Percentiles rank a stretch among this genome's conserved stretches.
These are phyloP conservation scores for Tricholomella constricta DNA, from an alignment of 768 basidiomycete species.

Conservation along the genomic window DNA sequence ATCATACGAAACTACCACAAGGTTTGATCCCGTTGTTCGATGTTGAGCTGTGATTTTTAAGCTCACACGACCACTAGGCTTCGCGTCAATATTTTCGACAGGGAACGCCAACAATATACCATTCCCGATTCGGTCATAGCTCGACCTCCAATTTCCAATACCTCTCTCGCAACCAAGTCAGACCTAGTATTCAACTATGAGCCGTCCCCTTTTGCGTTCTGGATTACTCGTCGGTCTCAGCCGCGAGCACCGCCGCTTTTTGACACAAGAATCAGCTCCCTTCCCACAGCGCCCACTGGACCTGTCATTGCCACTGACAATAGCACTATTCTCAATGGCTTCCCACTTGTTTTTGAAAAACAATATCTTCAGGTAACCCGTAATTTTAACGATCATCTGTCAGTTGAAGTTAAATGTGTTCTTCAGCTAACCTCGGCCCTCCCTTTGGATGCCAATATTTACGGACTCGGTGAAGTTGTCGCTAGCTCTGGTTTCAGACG, in stretches of 20 bases:
- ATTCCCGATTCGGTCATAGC: conserved; percentile 53
- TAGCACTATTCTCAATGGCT: conserved; percentile 59
- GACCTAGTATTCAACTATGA: conserved; percentile 75
- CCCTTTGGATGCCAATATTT: conserved; percentile 69
- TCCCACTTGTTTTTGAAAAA: conserved; percentile 77
- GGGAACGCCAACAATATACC: conserved; percentile 61
- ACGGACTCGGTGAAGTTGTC: conserved; percentile 76
- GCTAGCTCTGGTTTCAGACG: conserved; percentile 70
- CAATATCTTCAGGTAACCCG: conserved; percentile 67
- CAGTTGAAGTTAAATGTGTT: not conserved
- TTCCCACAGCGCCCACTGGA: conserved; percentile 62
- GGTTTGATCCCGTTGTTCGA: conserved; percentile 32
- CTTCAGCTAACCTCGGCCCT: conserved; percentile 62
- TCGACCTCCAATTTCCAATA: conserved; percentile 38
- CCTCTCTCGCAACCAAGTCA: conserved; percentile 40
- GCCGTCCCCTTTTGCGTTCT: conserved; percentile 70
- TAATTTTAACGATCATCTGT: not conserved
- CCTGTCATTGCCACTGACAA: conserved; percentile 53
- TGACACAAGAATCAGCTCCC: conserved; percentile 65
- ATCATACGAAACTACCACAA: conserved; percentile 59
- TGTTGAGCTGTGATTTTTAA: too few species aligned
- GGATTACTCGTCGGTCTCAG: conserved; percentile 70
- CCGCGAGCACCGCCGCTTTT: conserved; percentile 60
- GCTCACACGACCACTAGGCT: conserved; percentile 55
- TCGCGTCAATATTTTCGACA: conserved; percentile 70